Conservation (phyloP, 345 rosid species). For the Salix purpurea region DNA sequence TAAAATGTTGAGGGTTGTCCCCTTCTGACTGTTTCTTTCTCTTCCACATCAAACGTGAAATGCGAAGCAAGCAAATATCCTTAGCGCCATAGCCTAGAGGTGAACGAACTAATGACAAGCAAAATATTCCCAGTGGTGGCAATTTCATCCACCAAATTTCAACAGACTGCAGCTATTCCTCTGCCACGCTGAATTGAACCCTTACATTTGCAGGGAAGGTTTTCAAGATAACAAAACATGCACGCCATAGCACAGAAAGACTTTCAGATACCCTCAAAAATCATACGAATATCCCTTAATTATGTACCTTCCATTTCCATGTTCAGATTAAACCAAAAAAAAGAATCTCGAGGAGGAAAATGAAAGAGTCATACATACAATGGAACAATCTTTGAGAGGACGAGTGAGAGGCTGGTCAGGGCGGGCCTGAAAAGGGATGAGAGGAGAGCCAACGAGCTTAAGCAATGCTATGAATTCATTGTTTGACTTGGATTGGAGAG, state of each 20-base stretch:
- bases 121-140: background rate
- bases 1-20: background rate
- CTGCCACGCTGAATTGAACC: background rate
- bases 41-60: background rate
- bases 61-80: background rate
- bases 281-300: background rate
- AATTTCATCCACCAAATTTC: background rate
- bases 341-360: background rate
- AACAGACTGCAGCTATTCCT: too few species aligned
- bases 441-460: slow-evolving; percentile 89
- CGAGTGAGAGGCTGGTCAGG: slow-evolving; percentile 41
- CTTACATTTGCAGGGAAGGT: background rate
- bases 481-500: slow-evolving; percentile 66
- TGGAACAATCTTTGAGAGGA: slow-evolving; percentile 49
- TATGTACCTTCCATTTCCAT: background rate
- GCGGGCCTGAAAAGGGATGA: slow-evolving; percentile 68
- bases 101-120: background rate
- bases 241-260: background rate
- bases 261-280: background rate
- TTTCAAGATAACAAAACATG: background rate
- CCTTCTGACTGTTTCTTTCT: background rate
- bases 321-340: background rate
- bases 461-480: slow-evolving; percentile 85
- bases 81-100: background rate
- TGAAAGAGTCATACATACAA: slow-evolving; percentile 40